Base-by-base conservation (phyloP, 2,329 filamentous ascomycete species). In the Venturia nashicola region DNA sequence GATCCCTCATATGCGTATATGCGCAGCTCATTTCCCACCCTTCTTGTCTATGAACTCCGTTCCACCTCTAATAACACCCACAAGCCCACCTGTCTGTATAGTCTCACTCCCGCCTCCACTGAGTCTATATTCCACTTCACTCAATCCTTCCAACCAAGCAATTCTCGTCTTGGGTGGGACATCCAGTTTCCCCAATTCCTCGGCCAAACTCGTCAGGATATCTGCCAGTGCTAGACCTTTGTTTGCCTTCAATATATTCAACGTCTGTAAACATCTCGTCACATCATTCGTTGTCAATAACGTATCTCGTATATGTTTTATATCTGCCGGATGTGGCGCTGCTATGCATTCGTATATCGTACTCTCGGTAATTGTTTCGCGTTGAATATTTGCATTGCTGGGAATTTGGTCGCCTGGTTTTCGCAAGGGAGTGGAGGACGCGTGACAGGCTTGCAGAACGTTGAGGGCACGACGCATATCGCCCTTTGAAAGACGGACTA, bases 261-360 rank as follows among this genome's bases (percentile, higher is more conserved):
- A 86, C 0, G 91, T 96, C 65, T 84, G 87, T 61, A 99, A 80
- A 72, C 93, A 97, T 42, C 89, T 90, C 1, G 89, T 95, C 60
- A 99, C 89, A 72, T 99, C 93, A 63, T 86, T 84, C 1, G 90
- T 97, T 63, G 83, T 86, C 36, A 97, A 83, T 40, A 99, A 81
- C 0, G 91, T 96, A 68, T 88, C 83, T 68, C 92, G 81, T 63
- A 99, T 97, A 69, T 89, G 85, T 68, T 84, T 82, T 71, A 97
- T 91, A 70, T 96, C 93, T 32, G 87, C 85, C 0, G 94, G 94
- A 68, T 95, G 92, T 4, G 94, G 94, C 1, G 93, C 93, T 9
- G 94, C 94, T 72, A 99, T 96, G 76, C 94, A 99, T 75, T 91
- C 92, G 80, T 97, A 99, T 71, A 99, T 97, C 8, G 86, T 87